Conservation (phyloP, 805 yeast genomes). For the Zygosaccharomyces rouxii region DNA sequence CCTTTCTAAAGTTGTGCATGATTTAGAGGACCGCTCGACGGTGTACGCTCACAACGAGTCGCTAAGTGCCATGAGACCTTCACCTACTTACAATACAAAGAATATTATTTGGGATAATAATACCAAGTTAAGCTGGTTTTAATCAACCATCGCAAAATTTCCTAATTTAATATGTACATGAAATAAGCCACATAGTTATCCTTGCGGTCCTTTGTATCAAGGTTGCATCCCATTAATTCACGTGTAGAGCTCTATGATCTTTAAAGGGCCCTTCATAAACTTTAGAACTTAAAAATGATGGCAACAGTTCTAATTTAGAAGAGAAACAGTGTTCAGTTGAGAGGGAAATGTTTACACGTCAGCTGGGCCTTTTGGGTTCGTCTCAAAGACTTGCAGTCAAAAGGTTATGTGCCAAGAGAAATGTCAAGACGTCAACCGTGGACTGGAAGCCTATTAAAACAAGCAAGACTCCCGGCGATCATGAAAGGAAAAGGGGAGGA, state of each 20-base stretch:
- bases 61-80: slow-evolving; percentile 40
- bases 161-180: not conserved
- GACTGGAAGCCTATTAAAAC: slow-evolving; percentile 82
- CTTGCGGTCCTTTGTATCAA: not conserved
- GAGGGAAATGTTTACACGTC: not conserved
- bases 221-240: not conserved
- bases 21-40: slow-evolving; percentile 24
- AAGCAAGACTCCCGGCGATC: slow-evolving; percentile 37
- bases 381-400: not conserved
- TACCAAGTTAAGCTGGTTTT: slow-evolving; percentile 50
- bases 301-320: too few species aligned
- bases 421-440: slow-evolving; percentile 60
- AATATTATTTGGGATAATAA: slow-evolving; percentile 40
- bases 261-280: not conserved
- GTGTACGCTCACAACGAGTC: slow-evolving; percentile 33
- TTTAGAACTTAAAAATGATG: not conserved
- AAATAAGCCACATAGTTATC: not conserved
- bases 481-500: slow-evolving; percentile 36
- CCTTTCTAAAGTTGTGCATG: slow-evolving; percentile 17
- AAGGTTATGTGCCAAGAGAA: slow-evolving; percentile 12
- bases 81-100: slow-evolving; percentile 23
- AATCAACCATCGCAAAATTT: not conserved
- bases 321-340: not conserved
- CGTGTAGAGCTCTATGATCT: not conserved
- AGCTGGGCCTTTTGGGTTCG: not conserved